Evolutionary conservation across 2,329 filamentous ascomycete genomes (phyloP).

Genomic region (Nigrograna mackinnonii): DNA sequence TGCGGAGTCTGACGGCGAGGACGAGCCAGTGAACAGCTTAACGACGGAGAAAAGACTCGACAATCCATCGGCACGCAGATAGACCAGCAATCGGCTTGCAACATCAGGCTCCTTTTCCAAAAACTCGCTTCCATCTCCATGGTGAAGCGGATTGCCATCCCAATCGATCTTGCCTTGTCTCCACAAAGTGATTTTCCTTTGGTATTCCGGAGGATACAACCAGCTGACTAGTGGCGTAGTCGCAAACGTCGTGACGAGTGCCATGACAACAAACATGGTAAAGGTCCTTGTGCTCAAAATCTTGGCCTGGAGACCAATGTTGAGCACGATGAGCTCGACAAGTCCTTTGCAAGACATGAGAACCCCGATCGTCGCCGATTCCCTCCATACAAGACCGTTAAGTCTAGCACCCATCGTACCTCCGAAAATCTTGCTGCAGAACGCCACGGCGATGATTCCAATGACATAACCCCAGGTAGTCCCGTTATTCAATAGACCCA

Average conservation of each 20-base stretch:
- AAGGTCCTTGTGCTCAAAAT: constrained; percentile 80
- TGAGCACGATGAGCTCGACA: constrained; percentile 81
- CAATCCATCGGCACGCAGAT: neutral
- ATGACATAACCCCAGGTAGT: constrained; percentile 90
- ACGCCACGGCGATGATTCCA: constrained; percentile 79
- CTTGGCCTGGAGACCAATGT: constrained; percentile 78
- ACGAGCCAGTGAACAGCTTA: neutral
- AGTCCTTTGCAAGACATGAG: constrained; percentile 97
- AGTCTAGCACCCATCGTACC: constrained; percentile 76
- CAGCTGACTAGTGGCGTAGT: constrained; percentile 75
- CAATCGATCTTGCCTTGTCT: constrained; percentile 89
- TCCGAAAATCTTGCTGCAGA: constrained; percentile 82
- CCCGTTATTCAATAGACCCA: constrained; percentile 80
- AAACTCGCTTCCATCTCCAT: constrained; percentile 33
- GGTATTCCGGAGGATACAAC: constrained; percentile 78
- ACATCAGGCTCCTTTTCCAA: constrained; percentile 35
- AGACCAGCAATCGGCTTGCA: neutral
- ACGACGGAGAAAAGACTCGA: neutral
- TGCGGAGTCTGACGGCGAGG: neutral
- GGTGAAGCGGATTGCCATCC: constrained; percentile 60
- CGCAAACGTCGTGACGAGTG: constrained; percentile 77
- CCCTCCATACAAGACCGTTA: constrained; percentile 84
- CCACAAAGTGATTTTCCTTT: constrained; percentile 73
- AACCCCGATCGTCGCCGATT: constrained; percentile 83
- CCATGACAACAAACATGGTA: constrained; percentile 93